Conservation (phyloP, 768 basidiomycete species). For the Rhodocollybia butyracea region DNA sequence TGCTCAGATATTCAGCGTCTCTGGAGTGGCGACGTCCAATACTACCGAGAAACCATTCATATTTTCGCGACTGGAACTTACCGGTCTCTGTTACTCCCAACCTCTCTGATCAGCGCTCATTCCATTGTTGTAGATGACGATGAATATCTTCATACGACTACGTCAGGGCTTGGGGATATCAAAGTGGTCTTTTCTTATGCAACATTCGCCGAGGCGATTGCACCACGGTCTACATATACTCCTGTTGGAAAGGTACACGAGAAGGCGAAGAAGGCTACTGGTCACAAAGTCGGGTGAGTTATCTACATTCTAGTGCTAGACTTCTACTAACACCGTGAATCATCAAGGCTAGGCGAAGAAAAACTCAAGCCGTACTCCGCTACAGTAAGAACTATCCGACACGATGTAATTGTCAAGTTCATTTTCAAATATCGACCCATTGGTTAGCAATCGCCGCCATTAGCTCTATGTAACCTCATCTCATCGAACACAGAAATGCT, state of each 20-base stretch:
- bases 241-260: background rate
- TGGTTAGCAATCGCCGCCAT: background rate
- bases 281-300: background rate
- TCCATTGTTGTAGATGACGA: background rate
- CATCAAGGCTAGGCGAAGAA: background rate
- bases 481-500: background rate
- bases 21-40: background rate
- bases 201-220: background rate
- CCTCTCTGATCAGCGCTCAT: background rate
- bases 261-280: background rate
- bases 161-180: background rate
- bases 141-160: background rate
- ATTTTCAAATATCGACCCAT: slow-evolving; percentile 3
- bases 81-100: background rate
- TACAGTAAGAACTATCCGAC: background rate
- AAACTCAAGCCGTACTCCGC: background rate
- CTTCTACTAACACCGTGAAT: background rate
- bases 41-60: background rate
- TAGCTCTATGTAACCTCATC: background rate
- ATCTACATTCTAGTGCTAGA: background rate
- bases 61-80: background rate
- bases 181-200: background rate
- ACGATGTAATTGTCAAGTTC: background rate
- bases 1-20: background rate
- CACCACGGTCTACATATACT: background rate